Percentiles rank a stretch among this genome's conserved stretches.
These are phyloP conservation scores for Malassezia arunalokei DNA, from an alignment of 1,284 basidiomycete genomes.

Conservation along the genomic window DNA sequence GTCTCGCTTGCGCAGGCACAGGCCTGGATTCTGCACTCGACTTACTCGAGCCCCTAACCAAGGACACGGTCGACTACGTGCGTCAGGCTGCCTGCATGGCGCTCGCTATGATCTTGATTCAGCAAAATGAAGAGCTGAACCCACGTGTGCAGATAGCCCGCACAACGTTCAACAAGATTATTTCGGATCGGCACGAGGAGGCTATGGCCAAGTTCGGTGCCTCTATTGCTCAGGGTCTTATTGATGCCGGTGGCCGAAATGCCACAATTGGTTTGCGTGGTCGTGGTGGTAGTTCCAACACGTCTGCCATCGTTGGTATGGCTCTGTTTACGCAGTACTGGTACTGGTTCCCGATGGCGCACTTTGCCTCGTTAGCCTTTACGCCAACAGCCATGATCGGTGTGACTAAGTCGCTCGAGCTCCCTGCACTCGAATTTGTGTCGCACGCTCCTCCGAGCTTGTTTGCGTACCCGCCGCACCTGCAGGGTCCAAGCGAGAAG, in stretches of 20 bases:
- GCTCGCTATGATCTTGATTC: constrained; percentile 42
- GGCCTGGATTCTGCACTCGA: constrained; percentile 44
- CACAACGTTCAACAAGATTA: constrained; percentile 40
- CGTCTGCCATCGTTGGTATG: constrained; percentile 46
- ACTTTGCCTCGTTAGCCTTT: constrained; percentile 43
- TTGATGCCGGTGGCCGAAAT: constrained; percentile 45
- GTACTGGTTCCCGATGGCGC: constrained; percentile 47
- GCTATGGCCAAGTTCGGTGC: constrained; percentile 47
- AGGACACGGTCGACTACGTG: constrained; percentile 45
- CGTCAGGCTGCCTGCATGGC: constrained; percentile 44
- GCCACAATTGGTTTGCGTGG: constrained; percentile 43
- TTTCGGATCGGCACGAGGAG: constrained; percentile 45
- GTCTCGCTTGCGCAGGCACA: constrained; percentile 44
- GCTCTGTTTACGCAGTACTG: constrained; percentile 46
- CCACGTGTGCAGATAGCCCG: constrained; percentile 36
- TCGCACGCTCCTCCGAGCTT: constrained; percentile 39
- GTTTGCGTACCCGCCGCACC: constrained; percentile 39
- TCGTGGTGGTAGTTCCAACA: constrained; percentile 39
- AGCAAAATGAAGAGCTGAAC: constrained; percentile 44
- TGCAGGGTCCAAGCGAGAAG: constrained; percentile 39
- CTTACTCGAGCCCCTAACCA: constrained; percentile 44
- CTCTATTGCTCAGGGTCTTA: constrained; percentile 39
- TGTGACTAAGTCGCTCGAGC: constrained; percentile 32
- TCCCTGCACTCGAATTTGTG: constrained; percentile 39
- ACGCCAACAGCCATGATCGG: constrained; percentile 44